Percentiles rank a stretch among this genome's conserved stretches.
These are phyloP conservation scores for Backusella morwellensis DNA, from an alignment of 192 early-diverging fungal genomes.

Conservation along the genomic window DNA sequence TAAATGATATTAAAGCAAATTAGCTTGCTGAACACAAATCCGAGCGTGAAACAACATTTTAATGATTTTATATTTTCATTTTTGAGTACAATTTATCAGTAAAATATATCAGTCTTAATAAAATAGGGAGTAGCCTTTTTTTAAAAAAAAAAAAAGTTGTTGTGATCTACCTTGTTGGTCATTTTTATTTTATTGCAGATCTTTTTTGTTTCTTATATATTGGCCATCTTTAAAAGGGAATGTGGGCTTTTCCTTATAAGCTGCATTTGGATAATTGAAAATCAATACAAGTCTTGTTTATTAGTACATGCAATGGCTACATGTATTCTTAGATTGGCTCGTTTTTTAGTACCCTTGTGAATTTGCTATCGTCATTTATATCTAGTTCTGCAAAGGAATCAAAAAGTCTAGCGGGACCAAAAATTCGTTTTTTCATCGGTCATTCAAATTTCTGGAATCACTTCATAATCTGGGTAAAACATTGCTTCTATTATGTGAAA, in stretches of 20 bases:
- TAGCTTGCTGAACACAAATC: not conserved
- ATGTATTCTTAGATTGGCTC: not conserved
- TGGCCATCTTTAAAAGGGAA: not conserved
- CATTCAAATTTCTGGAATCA: not conserved
- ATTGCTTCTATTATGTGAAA: not conserved
- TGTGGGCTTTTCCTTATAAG: not conserved
- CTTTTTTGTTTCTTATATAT: not conserved
- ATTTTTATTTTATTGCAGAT: constrained; percentile 1
- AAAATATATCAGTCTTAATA: not conserved
- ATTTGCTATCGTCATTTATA: not conserved
- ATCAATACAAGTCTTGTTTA: not conserved
- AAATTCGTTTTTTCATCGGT: not conserved
- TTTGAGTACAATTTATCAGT: not conserved
- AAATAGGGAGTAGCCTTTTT: not conserved
- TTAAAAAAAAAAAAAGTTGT: not conserved
- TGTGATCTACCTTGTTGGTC: not conserved
- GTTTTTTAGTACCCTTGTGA: not conserved
- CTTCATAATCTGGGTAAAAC: not conserved
- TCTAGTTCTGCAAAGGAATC: not conserved
- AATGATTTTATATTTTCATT: not conserved
- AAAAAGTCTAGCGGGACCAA: not conserved
- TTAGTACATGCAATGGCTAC: not conserved
- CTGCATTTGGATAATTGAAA: not conserved
- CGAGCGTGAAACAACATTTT: not conserved
- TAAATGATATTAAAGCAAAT: not conserved